Conservation (phyloP, 768 basidiomycete species). For the Suillus clintonianus region DNA sequence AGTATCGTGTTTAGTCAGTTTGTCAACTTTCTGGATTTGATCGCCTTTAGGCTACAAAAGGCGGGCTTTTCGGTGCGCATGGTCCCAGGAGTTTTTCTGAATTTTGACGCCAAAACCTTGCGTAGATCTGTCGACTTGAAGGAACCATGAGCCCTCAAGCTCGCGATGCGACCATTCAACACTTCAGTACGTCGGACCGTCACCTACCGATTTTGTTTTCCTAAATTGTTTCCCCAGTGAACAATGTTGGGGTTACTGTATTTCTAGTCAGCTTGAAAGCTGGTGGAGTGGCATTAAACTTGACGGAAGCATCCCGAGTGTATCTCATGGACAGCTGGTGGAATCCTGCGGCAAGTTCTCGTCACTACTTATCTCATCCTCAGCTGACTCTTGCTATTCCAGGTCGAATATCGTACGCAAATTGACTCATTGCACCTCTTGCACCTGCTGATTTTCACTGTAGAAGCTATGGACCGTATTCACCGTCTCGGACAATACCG, state of each 20-base stretch:
- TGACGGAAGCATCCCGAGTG: constrained; percentile 90
- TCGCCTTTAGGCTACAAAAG: constrained; percentile 88
- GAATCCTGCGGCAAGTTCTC: constrained; percentile 82
- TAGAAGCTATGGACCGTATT: constrained; percentile 97
- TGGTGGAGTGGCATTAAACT: constrained; percentile 88
- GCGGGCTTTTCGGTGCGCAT: constrained; percentile 79
- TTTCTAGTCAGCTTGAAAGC: constrained; percentile 97
- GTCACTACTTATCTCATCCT: constrained; percentile 5
- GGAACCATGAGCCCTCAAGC: constrained; percentile 98
- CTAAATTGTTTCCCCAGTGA: constrained; percentile 53
- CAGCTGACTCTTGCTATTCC: neutral
- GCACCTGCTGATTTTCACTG: constrained; percentile 3
- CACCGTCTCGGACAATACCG: constrained; percentile 94
- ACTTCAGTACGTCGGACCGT: constrained; percentile 72
- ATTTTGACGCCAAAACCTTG: constrained; percentile 8
- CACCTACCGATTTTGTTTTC: neutral
- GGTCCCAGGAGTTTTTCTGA: neutral
- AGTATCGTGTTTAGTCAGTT: constrained; percentile 97
- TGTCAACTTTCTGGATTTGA: constrained; percentile 89
- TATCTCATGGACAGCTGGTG: constrained; percentile 99
- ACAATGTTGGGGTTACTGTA: constrained; percentile 92
- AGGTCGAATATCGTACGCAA: constrained; percentile 79
- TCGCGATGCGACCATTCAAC: constrained; percentile 89
- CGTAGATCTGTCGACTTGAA: constrained; percentile 87
- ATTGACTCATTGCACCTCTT: neutral